Percentiles rank a stretch among this genome's conserved stretches.
Evolutionary conservation across 2,329 filamentous ascomycete species (phyloP).

Genomic region (Domatiomyces catenatus): DNA sequence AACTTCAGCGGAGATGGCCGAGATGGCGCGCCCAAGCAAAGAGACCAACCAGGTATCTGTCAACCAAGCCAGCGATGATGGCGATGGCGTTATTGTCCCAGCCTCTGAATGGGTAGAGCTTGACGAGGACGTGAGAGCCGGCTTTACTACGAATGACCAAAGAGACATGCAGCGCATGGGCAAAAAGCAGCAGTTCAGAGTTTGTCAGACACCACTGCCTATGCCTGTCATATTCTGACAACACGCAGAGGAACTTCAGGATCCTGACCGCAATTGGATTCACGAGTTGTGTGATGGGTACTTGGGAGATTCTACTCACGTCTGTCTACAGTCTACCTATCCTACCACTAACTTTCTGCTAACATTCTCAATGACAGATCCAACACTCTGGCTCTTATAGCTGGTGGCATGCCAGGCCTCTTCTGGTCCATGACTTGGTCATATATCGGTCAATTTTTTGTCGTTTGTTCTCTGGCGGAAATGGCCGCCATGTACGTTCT

Average conservation of each 20-base stretch:
- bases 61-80: too few species aligned
- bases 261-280: conserved; percentile 7
- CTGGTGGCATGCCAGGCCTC: conserved; percentile 1
- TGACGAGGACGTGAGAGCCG: background rate
- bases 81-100: too few species aligned
- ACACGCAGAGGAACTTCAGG: conserved; percentile 16
- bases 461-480: conserved; percentile 1
- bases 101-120: too few species aligned
- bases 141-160: conserved; percentile 21
- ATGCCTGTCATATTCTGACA: too few species aligned
- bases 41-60: too few species aligned
- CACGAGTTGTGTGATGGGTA: conserved; percentile 1
- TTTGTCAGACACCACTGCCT: too few species aligned
- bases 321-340: background rate
- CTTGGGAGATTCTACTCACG: conserved; percentile 4
- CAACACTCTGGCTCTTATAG: background rate
- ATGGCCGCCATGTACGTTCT: background rate
- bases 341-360: too few species aligned
- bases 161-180: conserved; percentile 36
- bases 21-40: too few species aligned
- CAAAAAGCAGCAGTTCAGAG: conserved; percentile 28
- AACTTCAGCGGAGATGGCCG: too few species aligned
- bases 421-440: conserved; percentile 3
- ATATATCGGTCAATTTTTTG: conserved; percentile 1
- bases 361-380: background rate